These are phyloP conservation scores for Taiozyma onychis DNA, from an alignment of 1,139 yeast species.

Conservation along the genomic window DNA sequence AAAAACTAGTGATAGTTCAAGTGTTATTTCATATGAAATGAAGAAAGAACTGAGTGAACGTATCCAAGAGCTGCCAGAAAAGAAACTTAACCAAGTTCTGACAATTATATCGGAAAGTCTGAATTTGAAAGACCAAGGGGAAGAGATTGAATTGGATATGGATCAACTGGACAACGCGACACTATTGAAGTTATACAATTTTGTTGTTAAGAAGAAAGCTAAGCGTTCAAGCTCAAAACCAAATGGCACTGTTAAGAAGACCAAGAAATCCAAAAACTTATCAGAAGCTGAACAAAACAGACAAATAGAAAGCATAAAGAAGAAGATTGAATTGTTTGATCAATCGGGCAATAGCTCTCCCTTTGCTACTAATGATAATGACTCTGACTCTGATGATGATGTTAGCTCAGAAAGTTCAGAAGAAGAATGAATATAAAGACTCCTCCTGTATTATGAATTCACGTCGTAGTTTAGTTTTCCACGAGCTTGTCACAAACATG, in stretches of 20 bases:
- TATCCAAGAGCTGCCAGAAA: constrained; percentile 69
- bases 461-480: background rate
- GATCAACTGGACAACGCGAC: constrained; percentile 88
- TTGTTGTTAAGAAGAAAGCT: constrained; percentile 28
- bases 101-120: constrained; percentile 83
- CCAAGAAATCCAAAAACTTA: constrained; percentile 33
- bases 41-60: constrained; percentile 89
- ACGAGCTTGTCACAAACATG: too few species aligned
- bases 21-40: constrained; percentile 86
- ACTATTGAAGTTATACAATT: constrained; percentile 71
- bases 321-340: constrained; percentile 76
- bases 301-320: constrained; percentile 79
- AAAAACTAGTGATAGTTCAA: constrained; percentile 21
- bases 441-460: background rate
- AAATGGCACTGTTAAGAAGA: constrained; percentile 15
- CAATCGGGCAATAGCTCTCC: constrained; percentile 26
- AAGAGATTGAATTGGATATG: constrained; percentile 93
- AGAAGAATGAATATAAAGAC: constrained; percentile 40
- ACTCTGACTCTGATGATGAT: constrained; percentile 41
- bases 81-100: constrained; percentile 77
- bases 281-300: constrained; percentile 68
- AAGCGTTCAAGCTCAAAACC: constrained; percentile 3
- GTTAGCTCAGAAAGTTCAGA: constrained; percentile 54
- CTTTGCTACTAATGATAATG: constrained; percentile 26
- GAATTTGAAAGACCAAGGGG: constrained; percentile 69